A percentile compares a stretch with the other conserved stretches of the same genome.
phyloP scores from a whole-genome alignment of 176 grass and related monocot genomes.

The Eragrostis curvula region DNA sequence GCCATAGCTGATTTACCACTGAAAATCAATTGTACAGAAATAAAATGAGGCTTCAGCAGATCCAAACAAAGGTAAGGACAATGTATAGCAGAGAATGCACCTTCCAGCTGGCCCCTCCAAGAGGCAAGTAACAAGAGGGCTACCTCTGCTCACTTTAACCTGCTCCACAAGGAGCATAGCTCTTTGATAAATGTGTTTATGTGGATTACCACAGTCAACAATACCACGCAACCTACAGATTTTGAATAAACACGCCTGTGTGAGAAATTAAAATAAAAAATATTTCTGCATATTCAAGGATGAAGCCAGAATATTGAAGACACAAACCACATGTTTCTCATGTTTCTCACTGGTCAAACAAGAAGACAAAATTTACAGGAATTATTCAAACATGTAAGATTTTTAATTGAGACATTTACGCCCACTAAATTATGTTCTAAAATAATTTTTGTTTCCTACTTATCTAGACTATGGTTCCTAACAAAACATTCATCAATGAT shows the following conservation, averaged over 20 bases:
- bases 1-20: conserved; percentile 82
- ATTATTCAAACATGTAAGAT: background rate
- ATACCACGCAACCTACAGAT: conserved; percentile 77
- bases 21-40: conserved; percentile 25
- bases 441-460: background rate
- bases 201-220: conserved; percentile 83
- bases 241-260: background rate
- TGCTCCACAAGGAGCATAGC: conserved; percentile 94
- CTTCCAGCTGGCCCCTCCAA: conserved; percentile 91
- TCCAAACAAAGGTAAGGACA: conserved; percentile 7
- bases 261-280: background rate
- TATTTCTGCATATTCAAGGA: background rate
- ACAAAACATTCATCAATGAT: background rate
- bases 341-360: background rate
- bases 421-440: background rate
- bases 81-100: conserved; percentile 35
- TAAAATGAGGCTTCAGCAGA: conserved; percentile 24
- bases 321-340: background rate
- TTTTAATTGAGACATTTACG: background rate
- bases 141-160: conserved; percentile 91
- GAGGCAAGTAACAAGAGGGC: conserved; percentile 95
- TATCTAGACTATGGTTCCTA: background rate
- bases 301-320: background rate
- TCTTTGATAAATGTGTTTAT: conserved; percentile 76
- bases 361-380: background rate